Percentiles rank a stretch among this genome's conserved stretches.
phyloP scores from a whole-genome alignment of 371 early-diverging fungal genomes.

The Apophysomyces variabilis region DNA sequence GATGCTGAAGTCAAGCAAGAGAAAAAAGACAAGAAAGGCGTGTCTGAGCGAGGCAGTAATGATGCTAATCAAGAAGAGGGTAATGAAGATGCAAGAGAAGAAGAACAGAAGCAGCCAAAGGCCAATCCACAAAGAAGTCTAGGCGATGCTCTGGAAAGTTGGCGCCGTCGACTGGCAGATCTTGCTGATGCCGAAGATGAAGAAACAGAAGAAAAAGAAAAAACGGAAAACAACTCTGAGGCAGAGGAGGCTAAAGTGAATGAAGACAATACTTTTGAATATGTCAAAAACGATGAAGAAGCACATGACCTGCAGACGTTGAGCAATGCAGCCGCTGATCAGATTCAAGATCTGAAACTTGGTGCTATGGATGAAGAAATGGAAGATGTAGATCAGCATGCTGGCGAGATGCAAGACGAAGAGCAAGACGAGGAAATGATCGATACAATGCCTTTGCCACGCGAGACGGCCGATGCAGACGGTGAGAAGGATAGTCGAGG shows the following conservation, averaged over 20 bases:
- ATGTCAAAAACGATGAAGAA: slow-evolving; percentile 76
- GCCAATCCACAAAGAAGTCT: slow-evolving; percentile 81
- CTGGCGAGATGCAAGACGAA: slow-evolving; percentile 64
- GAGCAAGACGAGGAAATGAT: slow-evolving; percentile 29
- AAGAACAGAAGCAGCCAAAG: slow-evolving; percentile 25
- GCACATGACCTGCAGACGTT: slow-evolving; percentile 78
- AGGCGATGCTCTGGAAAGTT: slow-evolving; percentile 89
- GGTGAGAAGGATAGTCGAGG: slow-evolving; percentile 36
- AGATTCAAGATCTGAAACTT: slow-evolving; percentile 65
- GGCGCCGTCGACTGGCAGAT: slow-evolving; percentile 82
- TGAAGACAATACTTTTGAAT: slow-evolving; percentile 73
- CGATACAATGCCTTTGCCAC: slow-evolving; percentile 46
- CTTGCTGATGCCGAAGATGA: slow-evolving; percentile 59
- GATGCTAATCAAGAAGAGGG: slow-evolving; percentile 42
- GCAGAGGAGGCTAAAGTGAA: slow-evolving; percentile 57
- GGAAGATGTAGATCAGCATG: slow-evolving; percentile 52
- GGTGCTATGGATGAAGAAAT: slow-evolving; percentile 62
- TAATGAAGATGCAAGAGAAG: slow-evolving; percentile 28
- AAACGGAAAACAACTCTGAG: slow-evolving; percentile 50
- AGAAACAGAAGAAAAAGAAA: slow-evolving; percentile 51
- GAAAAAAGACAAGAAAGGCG: slow-evolving; percentile 41
- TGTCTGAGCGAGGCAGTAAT: slow-evolving; percentile 47
- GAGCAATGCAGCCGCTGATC: slow-evolving; percentile 77
- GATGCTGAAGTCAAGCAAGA: slow-evolving; percentile 37
- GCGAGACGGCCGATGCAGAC: slow-evolving; percentile 38